These are phyloP conservation scores for Phytopythium chamaehyphon DNA, from an alignment of 352 stramenopile species.

Conservation along the genomic window DNA sequence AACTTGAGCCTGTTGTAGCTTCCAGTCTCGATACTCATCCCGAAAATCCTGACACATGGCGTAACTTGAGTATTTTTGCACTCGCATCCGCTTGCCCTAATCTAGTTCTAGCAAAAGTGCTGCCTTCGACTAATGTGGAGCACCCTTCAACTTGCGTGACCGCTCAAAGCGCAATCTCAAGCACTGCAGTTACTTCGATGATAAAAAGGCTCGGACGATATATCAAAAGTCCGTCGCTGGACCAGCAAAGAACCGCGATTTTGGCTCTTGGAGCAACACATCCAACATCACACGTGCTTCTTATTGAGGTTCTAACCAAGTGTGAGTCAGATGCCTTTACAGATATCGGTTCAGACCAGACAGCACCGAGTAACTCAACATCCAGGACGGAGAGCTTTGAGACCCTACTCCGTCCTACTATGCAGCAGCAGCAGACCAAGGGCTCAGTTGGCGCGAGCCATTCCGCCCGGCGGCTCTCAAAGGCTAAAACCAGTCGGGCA, in stretches of 20 bases:
- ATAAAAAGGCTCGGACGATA: constrained; percentile 52
- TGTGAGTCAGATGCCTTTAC: constrained; percentile 57
- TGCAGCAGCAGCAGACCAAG: background rate
- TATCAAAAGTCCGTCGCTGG: constrained; percentile 45
- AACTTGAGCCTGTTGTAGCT: constrained; percentile 56
- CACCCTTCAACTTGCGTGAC: constrained; percentile 11
- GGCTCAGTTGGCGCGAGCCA: background rate
- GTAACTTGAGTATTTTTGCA: constrained; percentile 57
- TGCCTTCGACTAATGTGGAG: background rate
- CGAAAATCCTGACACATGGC: constrained; percentile 25
- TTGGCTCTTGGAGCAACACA: constrained; percentile 47
- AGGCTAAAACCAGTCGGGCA: constrained; percentile 6
- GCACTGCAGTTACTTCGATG: constrained; percentile 31
- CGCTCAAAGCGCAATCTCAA: constrained; percentile 30
- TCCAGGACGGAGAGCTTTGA: constrained; percentile 1
- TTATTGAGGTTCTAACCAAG: constrained; percentile 49
- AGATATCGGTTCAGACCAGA: background rate
- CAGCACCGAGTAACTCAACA: background rate
- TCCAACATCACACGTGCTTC: constrained; percentile 21
- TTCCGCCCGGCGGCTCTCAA: constrained; percentile 5
- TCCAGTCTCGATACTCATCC: constrained; percentile 6
- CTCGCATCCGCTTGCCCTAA: constrained; percentile 42
- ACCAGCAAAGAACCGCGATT: constrained; percentile 52
- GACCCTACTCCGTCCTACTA: background rate
- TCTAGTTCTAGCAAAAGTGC: constrained; percentile 7